Evolutionary conservation across 768 basidiomycete species (phyloP), one percentile per base, ranked within the genome.

Genomic region (Xerocomellus dryophilus): DNA sequence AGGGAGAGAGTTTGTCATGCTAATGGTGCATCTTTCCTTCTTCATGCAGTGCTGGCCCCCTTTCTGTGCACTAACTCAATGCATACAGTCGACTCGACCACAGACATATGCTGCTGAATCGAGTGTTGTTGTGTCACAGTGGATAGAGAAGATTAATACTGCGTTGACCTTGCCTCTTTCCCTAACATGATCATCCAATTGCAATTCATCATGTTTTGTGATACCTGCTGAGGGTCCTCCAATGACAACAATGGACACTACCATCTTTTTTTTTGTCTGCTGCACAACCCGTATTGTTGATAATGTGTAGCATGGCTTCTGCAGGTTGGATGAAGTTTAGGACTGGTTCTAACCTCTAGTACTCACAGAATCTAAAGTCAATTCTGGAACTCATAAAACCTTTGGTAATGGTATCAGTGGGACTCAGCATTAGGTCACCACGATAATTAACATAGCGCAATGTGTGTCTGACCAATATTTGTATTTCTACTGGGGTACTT

Each of bases 1-100:
- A 73, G 82, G 81, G 50, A 71, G 79, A 35, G 81, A 83, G 63
- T 84, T 86, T 63, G 77, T 81, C 15, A 75, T 86, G 32, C 67
- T 84, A 59, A 83, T 83, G 39, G 85, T 86, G 56, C 63, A 82
- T 71, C 20, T 31, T 53, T 27, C 59, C 5, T 43, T 27, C 35
- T 31, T 20, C 5, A 36, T 3, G 21, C 10, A 4, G 23, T 3
- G 21, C 41, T 15, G 4, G 17, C 41, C 4, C 7, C 15, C 3
- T 29, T 38, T 47, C n/a, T 5, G 27, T 10, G 11, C 41, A 15
- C 54, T 51, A 23, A 55, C 17, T 23, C 35, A 3, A 21, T 35
- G 12, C 21, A 44, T 50, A 17, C 54, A 84, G 82, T 69, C 76
- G 20, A 71, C 77, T 7, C 83, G 78, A 61, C 75, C 72, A 25